A percentile compares a stretch with the other conserved stretches of the same genome.
Conservation (phyloP, 75 land plant species). For the Cryptomeria japonica region DNA sequence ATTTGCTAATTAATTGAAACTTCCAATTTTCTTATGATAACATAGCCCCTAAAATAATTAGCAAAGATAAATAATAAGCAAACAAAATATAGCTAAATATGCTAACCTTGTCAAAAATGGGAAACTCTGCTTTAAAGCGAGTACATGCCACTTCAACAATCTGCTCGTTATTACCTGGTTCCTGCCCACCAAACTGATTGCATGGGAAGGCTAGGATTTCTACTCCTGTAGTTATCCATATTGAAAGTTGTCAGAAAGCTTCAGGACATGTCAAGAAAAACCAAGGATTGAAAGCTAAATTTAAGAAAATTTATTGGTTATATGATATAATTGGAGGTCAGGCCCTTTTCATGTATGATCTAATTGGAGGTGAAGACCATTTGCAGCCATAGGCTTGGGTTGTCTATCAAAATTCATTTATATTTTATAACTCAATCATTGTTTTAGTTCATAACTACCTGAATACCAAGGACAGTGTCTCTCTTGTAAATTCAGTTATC, state of each 20-base stretch:
- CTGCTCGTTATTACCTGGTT: conserved; percentile 82
- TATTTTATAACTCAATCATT: neutral
- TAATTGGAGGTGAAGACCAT: neutral
- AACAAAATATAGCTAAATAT: neutral
- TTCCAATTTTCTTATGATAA: neutral
- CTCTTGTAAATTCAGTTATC: no score
- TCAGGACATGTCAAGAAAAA: no score
- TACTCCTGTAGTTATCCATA: conserved; percentile 33
- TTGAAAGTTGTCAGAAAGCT: no score
- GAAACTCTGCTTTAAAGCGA: conserved; percentile 85
- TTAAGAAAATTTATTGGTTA: neutral
- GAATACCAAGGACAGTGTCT: no score
- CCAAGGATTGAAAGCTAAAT: no score
- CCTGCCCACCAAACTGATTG: conserved; percentile 90
- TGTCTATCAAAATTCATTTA: neutral
- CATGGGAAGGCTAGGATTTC: conserved; percentile 90
- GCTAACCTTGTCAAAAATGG: conserved; percentile 81
- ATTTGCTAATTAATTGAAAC: neutral
- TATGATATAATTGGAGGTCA: no score
- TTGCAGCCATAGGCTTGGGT: neutral
- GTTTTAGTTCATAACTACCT: neutral
- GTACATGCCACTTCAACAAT: conserved; percentile 80
- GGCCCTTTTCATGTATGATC: no score
- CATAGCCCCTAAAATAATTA: neutral
- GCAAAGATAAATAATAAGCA: neutral